Evolutionary conservation across 345 rosid genomes (phyloP).

Genomic region (Dipteronia dyeriana): DNA sequence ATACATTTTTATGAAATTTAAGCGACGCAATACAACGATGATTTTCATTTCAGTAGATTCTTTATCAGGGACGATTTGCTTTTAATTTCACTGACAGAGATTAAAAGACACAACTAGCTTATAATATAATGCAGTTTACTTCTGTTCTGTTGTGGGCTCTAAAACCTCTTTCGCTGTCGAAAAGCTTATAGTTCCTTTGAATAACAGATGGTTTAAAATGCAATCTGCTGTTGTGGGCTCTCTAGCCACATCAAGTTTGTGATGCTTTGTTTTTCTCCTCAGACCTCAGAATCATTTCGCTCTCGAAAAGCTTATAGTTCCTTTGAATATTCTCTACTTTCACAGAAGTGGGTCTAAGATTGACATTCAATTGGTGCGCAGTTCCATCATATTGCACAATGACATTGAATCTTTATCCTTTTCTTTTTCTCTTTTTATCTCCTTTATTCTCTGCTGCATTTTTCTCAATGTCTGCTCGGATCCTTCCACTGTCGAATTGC

Average conservation of each 20-base stretch:
- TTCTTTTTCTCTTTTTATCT: not conserved
- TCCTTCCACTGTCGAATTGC: not conserved
- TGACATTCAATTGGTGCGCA: not conserved
- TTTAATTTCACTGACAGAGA: too few species aligned
- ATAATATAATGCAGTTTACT: too few species aligned
- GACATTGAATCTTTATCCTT: not conserved
- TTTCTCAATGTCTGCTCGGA: not conserved
- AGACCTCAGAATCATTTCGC: not conserved
- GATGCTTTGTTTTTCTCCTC: not conserved
- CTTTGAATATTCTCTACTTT: not conserved
- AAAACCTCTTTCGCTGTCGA: too few species aligned
- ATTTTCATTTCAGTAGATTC: not conserved
- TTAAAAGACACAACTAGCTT: not conserved
- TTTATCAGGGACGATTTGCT: not conserved
- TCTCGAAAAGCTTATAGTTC: not conserved
- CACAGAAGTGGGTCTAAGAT: constrained; percentile 5
- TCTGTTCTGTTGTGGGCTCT: not conserved
- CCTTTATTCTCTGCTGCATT: constrained; percentile 3
- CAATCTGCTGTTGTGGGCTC: not conserved
- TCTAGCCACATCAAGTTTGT: not conserved
- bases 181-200: too few species aligned
- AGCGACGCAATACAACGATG: not conserved
- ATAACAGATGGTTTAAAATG: not conserved
- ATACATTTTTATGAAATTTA: not conserved
- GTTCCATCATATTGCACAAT: not conserved